phyloP scores from a whole-genome alignment of 345 rosid species.

The Euphorbia pulcherrima region DNA sequence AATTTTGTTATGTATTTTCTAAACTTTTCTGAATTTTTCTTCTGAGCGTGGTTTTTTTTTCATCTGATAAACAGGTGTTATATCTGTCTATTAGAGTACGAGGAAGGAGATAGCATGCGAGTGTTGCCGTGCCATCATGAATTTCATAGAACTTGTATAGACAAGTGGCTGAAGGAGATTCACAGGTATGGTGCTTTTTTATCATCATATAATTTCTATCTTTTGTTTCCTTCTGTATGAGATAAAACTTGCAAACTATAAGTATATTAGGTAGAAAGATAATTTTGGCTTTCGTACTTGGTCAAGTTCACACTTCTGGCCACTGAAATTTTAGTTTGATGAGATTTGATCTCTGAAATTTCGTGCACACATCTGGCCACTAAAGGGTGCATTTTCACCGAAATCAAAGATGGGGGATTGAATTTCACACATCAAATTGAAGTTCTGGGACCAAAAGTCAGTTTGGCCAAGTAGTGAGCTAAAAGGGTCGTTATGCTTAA shows the following conservation, averaged over 20 bases:
- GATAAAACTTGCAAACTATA: background rate
- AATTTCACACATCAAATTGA: background rate
- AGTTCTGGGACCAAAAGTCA: background rate
- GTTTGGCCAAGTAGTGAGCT: background rate
- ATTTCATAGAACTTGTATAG: slow-evolving; percentile 76
- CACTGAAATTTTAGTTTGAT: background rate
- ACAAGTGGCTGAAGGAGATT: slow-evolving; percentile 97
- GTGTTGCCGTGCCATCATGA: slow-evolving; percentile 87
- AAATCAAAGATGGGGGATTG: background rate
- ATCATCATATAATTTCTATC: background rate
- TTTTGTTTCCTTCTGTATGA: background rate
- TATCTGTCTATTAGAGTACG: slow-evolving; percentile 95
- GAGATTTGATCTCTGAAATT: background rate
- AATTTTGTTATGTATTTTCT: too few relatives aligned
- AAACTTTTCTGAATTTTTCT: background rate
- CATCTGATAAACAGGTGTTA: slow-evolving; percentile 55
- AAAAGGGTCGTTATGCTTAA: too few relatives aligned
- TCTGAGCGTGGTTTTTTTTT: background rate
- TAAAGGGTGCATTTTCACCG: background rate
- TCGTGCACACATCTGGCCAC: too few relatives aligned
- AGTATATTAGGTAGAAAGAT: background rate
- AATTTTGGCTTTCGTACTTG: background rate
- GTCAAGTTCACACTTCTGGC: too few relatives aligned
- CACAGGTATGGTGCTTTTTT: slow-evolving; percentile 59
- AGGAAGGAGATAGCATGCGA: slow-evolving; percentile 83